These are phyloP conservation scores for Elymus sibiricus DNA, from an alignment of 176 grass and related monocot genomes.

Conservation along the genomic window DNA sequence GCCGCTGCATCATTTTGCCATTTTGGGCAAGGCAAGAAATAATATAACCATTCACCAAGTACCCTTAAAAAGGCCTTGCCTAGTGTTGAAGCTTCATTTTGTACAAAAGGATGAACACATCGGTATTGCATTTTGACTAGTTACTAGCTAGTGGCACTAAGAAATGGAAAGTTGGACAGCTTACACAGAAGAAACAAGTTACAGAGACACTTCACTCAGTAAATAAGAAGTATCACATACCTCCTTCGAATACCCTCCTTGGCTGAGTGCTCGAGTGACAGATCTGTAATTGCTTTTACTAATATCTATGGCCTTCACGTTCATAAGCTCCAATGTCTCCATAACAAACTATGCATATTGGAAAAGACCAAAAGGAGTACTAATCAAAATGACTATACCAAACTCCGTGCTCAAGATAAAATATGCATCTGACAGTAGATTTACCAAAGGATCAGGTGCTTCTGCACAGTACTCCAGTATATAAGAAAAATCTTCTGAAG, in stretches of 20 bases:
- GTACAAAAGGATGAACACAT: not conserved
- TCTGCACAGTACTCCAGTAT: constrained; percentile 80
- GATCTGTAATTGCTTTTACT: constrained; percentile 44
- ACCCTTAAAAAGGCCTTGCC: not conserved
- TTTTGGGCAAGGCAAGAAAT: not conserved
- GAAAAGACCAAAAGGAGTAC: constrained; percentile 20
- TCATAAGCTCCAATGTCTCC: constrained; percentile 71
- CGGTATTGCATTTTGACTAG: not conserved
- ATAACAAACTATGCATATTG: constrained; percentile 63
- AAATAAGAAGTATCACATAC: constrained; percentile 39
- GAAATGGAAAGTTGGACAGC: constrained; percentile 6
- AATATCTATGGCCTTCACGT: constrained; percentile 47
- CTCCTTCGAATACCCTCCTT: constrained; percentile 67
- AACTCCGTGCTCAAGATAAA: constrained; percentile 24
- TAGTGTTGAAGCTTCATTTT: not conserved
- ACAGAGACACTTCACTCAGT: not conserved
- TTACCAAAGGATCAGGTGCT: constrained; percentile 80
- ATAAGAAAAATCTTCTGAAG: constrained; percentile 60
- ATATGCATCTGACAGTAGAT: constrained; percentile 14
- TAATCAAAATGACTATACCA: constrained; percentile 31
- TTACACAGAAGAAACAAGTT: constrained; percentile 5
- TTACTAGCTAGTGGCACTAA: not conserved
- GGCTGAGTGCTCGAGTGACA: constrained; percentile 56
- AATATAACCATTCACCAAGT: not conserved
- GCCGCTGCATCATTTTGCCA: not conserved